Conservation (phyloP, 257 asterid genomes). For the Solanum piurae region DNA sequence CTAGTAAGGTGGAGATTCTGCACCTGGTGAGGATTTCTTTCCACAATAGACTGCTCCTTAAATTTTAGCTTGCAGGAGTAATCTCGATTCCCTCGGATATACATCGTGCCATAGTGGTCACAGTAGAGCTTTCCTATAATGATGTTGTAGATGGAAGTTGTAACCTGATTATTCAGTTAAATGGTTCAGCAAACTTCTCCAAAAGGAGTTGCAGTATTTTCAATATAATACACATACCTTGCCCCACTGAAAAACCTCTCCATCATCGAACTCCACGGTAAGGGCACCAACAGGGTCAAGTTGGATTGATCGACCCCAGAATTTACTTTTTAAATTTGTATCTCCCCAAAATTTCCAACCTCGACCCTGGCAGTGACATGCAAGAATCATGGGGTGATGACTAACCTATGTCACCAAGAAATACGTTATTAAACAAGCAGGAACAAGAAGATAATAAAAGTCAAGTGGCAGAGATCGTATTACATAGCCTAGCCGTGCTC, state of each 20-base stretch:
- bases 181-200: background rate
- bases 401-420: conserved; percentile 6
- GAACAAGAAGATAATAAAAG: background rate
- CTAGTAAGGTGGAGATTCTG: background rate
- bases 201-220: background rate
- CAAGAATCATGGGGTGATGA: conserved; percentile 10
- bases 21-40: conserved; percentile 11
- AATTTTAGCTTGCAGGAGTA: conserved; percentile 7
- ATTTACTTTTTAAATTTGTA: conserved; percentile 2
- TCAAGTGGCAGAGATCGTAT: background rate
- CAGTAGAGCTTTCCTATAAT: conserved; percentile 6
- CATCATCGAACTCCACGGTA: conserved; percentile 11
- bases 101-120: conserved; percentile 10
- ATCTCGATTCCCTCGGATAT: conserved; percentile 6
- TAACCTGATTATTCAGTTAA: conserved; percentile 1
- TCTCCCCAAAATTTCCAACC: conserved; percentile 16
- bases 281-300: conserved; percentile 11
- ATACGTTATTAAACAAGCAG: background rate
- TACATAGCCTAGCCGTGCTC: background rate
- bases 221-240: background rate
- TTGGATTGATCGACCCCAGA: conserved; percentile 11
- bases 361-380: conserved; percentile 5
- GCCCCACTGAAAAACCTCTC: conserved; percentile 10
- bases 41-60: conserved; percentile 10
- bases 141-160: conserved; percentile 13